phyloP scores from a whole-genome alignment of 2,329 filamentous ascomycete species.

The Gliomastix tumulicola region DNA sequence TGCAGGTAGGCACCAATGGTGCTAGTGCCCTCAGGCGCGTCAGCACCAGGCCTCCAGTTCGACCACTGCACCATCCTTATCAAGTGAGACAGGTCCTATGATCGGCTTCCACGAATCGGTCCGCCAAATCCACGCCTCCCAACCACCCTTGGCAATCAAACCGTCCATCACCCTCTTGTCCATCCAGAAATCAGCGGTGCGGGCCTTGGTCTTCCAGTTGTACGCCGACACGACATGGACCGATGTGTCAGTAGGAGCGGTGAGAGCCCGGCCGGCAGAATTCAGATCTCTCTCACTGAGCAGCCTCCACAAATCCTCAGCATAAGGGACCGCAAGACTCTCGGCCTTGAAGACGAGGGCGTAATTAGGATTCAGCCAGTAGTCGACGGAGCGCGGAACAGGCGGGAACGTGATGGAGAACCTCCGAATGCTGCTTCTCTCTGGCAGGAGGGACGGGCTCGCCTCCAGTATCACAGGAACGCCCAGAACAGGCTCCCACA shows the following conservation, averaged over 20 bases:
- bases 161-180: not conserved
- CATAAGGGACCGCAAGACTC: not conserved
- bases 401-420: not conserved
- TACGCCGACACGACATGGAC: not conserved
- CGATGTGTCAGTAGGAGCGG: not conserved
- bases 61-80: not conserved
- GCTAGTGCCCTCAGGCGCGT: no score
- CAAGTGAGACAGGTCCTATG: not conserved
- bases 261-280: no score
- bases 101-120: not conserved
- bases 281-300: not conserved
- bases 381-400: no score
- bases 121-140: conserved; percentile 2
- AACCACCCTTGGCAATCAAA: not conserved
- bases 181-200: not conserved
- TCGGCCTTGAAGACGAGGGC: not conserved
- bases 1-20: no score
- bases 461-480: not conserved
- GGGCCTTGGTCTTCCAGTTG: not conserved
- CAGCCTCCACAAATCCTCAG: not conserved
- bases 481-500: not conserved
- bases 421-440: not conserved
- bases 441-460: not conserved
- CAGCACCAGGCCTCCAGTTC: not conserved
- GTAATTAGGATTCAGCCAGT: not conserved